Conservation (phyloP, 306 rosid genomes). For the Hippophae rhamnoides region DNA sequence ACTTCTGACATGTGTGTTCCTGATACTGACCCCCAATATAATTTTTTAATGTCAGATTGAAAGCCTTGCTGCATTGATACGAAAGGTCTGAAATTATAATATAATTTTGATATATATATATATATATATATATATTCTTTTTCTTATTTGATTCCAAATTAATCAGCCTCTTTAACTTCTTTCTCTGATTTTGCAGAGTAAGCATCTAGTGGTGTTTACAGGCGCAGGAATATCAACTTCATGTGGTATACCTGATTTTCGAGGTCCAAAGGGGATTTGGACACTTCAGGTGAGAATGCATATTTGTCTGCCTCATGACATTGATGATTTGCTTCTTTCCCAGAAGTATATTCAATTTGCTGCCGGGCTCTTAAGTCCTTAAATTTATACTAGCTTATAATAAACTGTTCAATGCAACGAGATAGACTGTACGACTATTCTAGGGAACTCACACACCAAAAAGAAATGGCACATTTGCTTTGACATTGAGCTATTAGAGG, state of each 20-base stretch:
- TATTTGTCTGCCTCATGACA: neutral
- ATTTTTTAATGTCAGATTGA: slow-evolving; percentile 49
- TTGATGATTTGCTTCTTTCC: neutral
- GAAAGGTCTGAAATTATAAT: slow-evolving; percentile 42
- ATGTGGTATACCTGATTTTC: slow-evolving; percentile 96
- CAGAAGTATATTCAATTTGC: neutral
- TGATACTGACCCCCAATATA: slow-evolving; percentile 14
- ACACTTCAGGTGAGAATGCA: slow-evolving; percentile 68
- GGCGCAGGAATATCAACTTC: slow-evolving; percentile 99
- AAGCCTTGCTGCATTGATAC: slow-evolving; percentile 56
- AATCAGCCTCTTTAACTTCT: slow-evolving; percentile 11
- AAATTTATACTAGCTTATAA: neutral
- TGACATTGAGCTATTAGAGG: too few species aligned
- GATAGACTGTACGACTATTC: neutral
- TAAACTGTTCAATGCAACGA: neutral
- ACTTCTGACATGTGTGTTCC: neutral
- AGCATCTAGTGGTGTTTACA: slow-evolving; percentile 96
- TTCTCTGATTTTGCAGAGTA: slow-evolving; percentile 63
- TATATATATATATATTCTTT: slow-evolving; percentile 20
- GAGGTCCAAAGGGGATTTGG: slow-evolving; percentile 99
- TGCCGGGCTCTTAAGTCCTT: neutral
- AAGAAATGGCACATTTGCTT: too few species aligned
- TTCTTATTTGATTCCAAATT: slow-evolving; percentile 13
- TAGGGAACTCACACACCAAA: neutral
- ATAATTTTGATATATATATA: slow-evolving; percentile 15